Evolutionary conservation across 441 rosid species (phyloP), one percentile per base, ranked within the genome.

Genomic region (Macaranga tanarius): DNA sequence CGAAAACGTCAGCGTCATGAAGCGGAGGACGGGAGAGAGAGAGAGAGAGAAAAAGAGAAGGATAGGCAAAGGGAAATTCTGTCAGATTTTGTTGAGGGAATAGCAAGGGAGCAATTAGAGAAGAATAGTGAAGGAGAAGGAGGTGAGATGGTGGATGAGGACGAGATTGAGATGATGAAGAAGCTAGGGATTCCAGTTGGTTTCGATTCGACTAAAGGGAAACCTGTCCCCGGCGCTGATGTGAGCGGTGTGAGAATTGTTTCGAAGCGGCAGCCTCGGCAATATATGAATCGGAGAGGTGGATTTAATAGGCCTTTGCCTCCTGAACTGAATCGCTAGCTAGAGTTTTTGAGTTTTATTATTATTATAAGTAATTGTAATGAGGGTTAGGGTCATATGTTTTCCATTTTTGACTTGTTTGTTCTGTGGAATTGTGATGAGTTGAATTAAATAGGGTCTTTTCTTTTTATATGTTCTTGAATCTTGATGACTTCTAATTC

Each of bases 231-330:
- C 8, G 96, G 98, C 11, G 92, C 95, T 4, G 98, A 91, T 62
- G 83, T 91, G 16, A 91, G 97, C 69, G 97, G 98, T n/a, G 84
- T 95, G 67, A 82, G n/a, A n/a, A n/a, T n/a, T n/a, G n/a, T n/a
- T n/a, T n/a, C n/a, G n/a, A n/a, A n/a, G n/a, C n/a, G n/a, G n/a
- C n/a, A n/a, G n/a, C n/a, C n/a, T n/a, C n/a, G n/a, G n/a, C n/a
- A n/a, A n/a, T n/a, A n/a, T n/a, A 95, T 92, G 98, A 92, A 95
- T 73, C 86, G 98, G 20, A 84, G 96, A 65, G 99, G 99, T 22
- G 96, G 98, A 3, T 92, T 95, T 67, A 95, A 92, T 81, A 85
- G 98, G 44, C 97, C 98, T 0, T 80, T 95, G 82, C 99, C 99
- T 0, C 82, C 83, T 0, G 97, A 92, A 83, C 84, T 82, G 40